Percentiles rank a stretch among this genome's conserved stretches.
These are phyloP conservation scores for Psilocybe sp. DNA, from an alignment of 768 basidiomycete species.

Conservation along the genomic window DNA sequence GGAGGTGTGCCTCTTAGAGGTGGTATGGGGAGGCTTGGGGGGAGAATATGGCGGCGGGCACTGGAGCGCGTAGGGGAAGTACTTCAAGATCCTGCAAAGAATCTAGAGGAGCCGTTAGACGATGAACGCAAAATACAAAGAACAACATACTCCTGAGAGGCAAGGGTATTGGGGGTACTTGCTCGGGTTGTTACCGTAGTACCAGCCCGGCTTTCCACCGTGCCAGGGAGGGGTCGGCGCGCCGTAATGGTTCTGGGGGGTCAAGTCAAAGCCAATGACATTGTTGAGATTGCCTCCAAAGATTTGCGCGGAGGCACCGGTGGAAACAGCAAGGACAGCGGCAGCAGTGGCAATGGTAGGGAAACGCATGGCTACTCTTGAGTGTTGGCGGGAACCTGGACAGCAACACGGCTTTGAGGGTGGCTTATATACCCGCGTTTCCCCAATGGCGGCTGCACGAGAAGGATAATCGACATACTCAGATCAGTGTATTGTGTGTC, in stretches of 20 bases:
- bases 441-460: too few relatives aligned
- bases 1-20: slow-evolving; percentile 10
- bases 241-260: slow-evolving; percentile 30
- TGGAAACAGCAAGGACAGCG: slow-evolving; percentile 18
- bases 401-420: too few relatives aligned
- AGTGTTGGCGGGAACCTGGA: neutral
- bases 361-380: slow-evolving; percentile 27
- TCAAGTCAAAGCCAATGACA: slow-evolving; percentile 22
- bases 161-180: slow-evolving; percentile 26
- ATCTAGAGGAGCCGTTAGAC: slow-evolving; percentile 18
- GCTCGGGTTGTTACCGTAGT: slow-evolving; percentile 31
- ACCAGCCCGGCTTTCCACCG: slow-evolving; percentile 38
- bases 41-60: slow-evolving; percentile 26
- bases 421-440: neutral
- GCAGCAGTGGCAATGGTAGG: slow-evolving; percentile 20
- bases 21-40: slow-evolving; percentile 14
- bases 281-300: neutral
- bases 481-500: too few relatives aligned
- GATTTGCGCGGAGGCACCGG: slow-evolving; percentile 15
- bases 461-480: too few relatives aligned
- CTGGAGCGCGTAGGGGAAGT: slow-evolving; percentile 35
- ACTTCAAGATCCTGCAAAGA: slow-evolving; percentile 34
- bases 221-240: slow-evolving; percentile 38
- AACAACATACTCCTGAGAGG: slow-evolving; percentile 27
- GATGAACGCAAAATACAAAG: slow-evolving; percentile 2